Percentiles rank a stretch among this genome's conserved stretches.
phyloP scores from a whole-genome alignment of 2,329 filamentous ascomycete genomes.

The Fusarium sp. region DNA sequence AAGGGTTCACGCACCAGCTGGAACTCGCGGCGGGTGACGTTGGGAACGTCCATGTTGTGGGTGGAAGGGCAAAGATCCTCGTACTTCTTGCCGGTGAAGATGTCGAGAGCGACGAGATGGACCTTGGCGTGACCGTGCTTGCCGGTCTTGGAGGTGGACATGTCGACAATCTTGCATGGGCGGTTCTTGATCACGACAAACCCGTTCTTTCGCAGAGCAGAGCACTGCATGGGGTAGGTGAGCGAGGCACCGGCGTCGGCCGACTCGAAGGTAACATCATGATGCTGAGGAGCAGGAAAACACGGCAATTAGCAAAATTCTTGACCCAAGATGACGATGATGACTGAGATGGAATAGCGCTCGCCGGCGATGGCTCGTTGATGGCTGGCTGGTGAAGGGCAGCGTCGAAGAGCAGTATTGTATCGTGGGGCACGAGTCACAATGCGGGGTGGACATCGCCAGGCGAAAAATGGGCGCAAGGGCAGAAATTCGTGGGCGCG shows the following conservation, averaged over 20 bases:
- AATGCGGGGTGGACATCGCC: constrained; percentile 62
- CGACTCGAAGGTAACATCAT: constrained; percentile 84
- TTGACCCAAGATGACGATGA: neutral
- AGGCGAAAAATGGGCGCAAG: constrained; percentile 48
- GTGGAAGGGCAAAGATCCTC: constrained; percentile 99
- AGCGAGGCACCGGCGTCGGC: constrained; percentile 95
- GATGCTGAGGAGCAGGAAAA: constrained; percentile 56
- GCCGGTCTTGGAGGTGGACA: constrained; percentile 99
- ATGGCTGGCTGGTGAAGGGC: constrained; percentile 29
- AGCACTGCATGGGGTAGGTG: constrained; percentile 99
- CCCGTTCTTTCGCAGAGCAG: constrained; percentile 99
- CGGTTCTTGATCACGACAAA: constrained; percentile 98
- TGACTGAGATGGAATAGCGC: neutral
- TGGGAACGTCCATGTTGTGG: constrained; percentile 97
- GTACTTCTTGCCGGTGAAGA: constrained; percentile 99
- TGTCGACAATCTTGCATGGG: constrained; percentile 99
- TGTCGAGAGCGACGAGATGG: constrained; percentile 96
- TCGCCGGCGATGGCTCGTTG: constrained; percentile 10
- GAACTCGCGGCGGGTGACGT: constrained; percentile 91
- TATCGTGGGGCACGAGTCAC: constrained; percentile 53
- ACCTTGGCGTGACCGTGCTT: constrained; percentile 99
- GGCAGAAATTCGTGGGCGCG: constrained; percentile 40
- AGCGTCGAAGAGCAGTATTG: constrained; percentile 32
- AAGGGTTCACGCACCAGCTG: constrained; percentile 80
- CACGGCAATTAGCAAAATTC: constrained; percentile 39